Base-by-base conservation (phyloP, 2,329 filamentous ascomycete genomes). In the Aspergillus aculeatus region DNA sequence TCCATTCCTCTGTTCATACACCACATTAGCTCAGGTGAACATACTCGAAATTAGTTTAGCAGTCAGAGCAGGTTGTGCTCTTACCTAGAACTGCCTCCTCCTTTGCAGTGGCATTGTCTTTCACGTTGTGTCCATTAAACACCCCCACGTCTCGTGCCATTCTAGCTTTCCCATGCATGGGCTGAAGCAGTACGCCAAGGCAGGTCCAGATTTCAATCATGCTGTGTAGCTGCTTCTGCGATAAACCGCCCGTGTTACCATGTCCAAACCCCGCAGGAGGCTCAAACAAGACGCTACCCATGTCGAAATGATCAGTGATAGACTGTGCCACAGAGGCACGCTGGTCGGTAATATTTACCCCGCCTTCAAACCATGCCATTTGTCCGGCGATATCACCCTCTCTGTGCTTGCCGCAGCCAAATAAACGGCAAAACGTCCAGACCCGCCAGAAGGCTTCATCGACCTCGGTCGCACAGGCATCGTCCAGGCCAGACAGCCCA, bases 141-240 rank as follows among this genome's bases (percentile, higher is more conserved):
- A 88, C 74, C 5, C 86, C 86, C 59, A 76, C 79, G 32, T 79
- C 74, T 31, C 84, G 77, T 24, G 86, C 86, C 65, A 86, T 80
- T 23, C 77, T 75, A 29, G 80, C 81, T 55, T 81, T 81, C 1
- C 81, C 84, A 58, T 83, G 81, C 52, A 87, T 81, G 10, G 79
- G 80, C 54, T 84, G 81, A 3, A 88, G 71, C 7, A 89, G 73
- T 5, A 82, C 80, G 21, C 80, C 78, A 47, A 88, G 69, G 66
- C 85, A 87, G 10, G 82, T 85, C 86, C 86, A 88, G 11, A 88
- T 78, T 66, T 88, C 86, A 44, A 80, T 84, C 79, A 88, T 86
- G 68, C 88, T 85, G 63, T 86, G 87, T 10, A 88, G 75, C 65
- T 88, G 80, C 56, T 80, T 78, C 4, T 82, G 78, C 7, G 77